Percentiles rank a stretch among this genome's conserved stretches.
Conservation (phyloP, 2,329 filamentous ascomycete genomes). For the Sporothrix globosa region DNA sequence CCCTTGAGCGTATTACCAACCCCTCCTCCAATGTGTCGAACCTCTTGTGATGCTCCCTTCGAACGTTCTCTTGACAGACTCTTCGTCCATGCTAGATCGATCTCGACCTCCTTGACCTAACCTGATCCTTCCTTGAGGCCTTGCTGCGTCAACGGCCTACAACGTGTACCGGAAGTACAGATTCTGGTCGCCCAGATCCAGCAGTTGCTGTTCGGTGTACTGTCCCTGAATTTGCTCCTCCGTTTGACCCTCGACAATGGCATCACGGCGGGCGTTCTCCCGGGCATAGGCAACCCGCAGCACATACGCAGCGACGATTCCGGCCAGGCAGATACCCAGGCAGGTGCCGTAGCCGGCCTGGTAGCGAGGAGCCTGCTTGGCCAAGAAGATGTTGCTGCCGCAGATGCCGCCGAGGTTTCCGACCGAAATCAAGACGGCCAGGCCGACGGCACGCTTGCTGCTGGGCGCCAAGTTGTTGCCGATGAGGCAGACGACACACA, state of each 20-base stretch:
- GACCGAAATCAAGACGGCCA: conserved; percentile 66
- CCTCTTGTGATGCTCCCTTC: neutral
- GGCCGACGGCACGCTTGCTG: conserved; percentile 57
- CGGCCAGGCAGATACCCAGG: conserved; percentile 18
- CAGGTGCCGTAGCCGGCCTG: conserved; percentile 44
- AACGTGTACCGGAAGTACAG: conserved; percentile 17
- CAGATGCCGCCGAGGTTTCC: conserved; percentile 58
- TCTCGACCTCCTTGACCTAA: no score
- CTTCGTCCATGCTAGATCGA: neutral
- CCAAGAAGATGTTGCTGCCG: conserved; percentile 45
- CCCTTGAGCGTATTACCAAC: neutral
- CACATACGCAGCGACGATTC: conserved; percentile 12
- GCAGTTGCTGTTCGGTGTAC: conserved; percentile 21
- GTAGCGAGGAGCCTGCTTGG: conserved; percentile 44
- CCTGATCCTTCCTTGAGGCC: neutral
- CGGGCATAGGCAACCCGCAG: conserved; percentile 24
- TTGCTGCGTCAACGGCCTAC: neutral
- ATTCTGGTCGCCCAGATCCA: conserved; percentile 3
- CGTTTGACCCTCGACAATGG: conserved; percentile 10
- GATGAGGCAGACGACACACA: conserved; percentile 54
- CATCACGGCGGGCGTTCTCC: conserved; percentile 33
- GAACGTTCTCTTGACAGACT: neutral
- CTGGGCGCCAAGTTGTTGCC: conserved; percentile 56
- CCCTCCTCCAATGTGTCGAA: neutral
- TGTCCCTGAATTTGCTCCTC: conserved; percentile 6